These are phyloP conservation scores for Rhodamnia rubescens DNA, from an alignment of 345 rosid species.

Conservation along the genomic window DNA sequence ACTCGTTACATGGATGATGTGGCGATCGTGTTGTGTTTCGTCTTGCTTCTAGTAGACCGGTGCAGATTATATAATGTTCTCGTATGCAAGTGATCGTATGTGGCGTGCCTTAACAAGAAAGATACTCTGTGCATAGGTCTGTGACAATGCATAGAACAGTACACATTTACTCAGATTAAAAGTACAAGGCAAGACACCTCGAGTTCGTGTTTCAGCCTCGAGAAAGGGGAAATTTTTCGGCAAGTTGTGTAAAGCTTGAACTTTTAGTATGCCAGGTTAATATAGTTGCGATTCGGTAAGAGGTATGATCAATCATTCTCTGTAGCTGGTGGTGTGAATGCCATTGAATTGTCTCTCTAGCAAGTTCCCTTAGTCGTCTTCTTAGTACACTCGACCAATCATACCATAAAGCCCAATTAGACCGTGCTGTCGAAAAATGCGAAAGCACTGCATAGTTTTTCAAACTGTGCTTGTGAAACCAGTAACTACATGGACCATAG, in stretches of 20 bases:
- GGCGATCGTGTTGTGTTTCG: neutral
- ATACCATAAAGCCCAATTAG: neutral
- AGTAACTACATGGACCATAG: neutral
- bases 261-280: neutral
- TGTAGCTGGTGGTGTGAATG: neutral
- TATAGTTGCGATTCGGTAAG: neutral
- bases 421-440: neutral
- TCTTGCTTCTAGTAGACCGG: neutral
- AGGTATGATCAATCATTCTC: neutral
- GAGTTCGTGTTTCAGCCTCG: neutral
- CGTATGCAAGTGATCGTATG: neutral
- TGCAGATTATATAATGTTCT: neutral
- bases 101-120: neutral
- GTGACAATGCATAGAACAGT: neutral
- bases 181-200: neutral
- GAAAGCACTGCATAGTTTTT: neutral
- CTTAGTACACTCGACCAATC: neutral
- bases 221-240: neutral
- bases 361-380: neutral
- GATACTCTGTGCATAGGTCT: neutral
- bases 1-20: neutral
- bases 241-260: neutral
- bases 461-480: neutral
- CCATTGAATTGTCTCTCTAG: fast-evolving
- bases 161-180: neutral